Conservation (phyloP, 208 protist species). For the Trypanosomatidae sp. region DNA sequence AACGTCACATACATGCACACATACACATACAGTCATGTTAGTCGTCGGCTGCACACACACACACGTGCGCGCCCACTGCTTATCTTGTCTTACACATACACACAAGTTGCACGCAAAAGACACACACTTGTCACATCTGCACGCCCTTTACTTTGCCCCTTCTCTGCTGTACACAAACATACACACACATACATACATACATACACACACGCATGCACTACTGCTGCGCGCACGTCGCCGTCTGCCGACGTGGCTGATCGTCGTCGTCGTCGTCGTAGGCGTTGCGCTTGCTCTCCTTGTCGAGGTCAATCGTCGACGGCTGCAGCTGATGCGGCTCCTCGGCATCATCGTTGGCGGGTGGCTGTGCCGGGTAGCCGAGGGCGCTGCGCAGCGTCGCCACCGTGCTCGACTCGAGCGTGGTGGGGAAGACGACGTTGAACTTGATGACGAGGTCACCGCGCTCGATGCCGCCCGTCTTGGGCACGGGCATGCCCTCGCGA, state of each 20-base stretch:
- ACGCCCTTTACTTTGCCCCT: slow-evolving; percentile 1
- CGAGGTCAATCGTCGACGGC: slow-evolving; percentile 60
- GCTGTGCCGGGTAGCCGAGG: slow-evolving; percentile 61
- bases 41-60: no score
- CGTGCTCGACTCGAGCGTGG: slow-evolving; percentile 23
- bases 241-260: slow-evolving; percentile 34
- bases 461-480: slow-evolving; percentile 80
- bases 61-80: no score
- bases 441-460: slow-evolving; percentile 82
- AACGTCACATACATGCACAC: no score
- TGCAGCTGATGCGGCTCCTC: slow-evolving; percentile 31
- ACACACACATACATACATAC: no score
- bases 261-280: slow-evolving; percentile 55
- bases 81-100: no score
- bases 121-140: no score
- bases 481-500: slow-evolving; percentile 90
- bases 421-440: slow-evolving; percentile 87
- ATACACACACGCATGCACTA: no score
- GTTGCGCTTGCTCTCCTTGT: slow-evolving; percentile 51
- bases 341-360: slow-evolving; percentile 11
- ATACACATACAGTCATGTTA: no score
- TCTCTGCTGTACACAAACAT: background rate
- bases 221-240: slow-evolving; percentile 71
- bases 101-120: no score
- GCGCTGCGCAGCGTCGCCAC: slow-evolving; percentile 43